These are phyloP conservation scores for Boletus barrowsii DNA, from an alignment of 768 basidiomycete genomes.

Conservation along the genomic window DNA sequence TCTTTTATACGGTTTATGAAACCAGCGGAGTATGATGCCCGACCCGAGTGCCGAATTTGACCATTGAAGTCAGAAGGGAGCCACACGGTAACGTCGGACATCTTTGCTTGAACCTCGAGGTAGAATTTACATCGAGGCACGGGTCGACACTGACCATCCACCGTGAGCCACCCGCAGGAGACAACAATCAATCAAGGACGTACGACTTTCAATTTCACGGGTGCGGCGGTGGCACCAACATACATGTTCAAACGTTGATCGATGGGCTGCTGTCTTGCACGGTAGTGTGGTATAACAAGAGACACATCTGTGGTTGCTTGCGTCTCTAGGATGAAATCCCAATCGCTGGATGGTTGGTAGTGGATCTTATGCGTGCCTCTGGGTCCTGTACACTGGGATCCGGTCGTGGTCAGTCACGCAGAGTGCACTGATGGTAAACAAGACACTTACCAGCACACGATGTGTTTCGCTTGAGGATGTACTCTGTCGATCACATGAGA, in stretches of 20 bases:
- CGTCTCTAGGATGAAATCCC: conserved; percentile 65
- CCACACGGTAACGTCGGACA: conserved; percentile 73
- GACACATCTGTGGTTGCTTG: conserved; percentile 57
- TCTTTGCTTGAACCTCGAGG: conserved; percentile 60
- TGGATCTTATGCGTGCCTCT: conserved; percentile 61
- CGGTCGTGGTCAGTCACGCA: conserved; percentile 1
- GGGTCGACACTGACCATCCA: conserved; percentile 50
- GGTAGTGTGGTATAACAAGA: conserved; percentile 74
- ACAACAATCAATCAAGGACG: conserved; percentile 28
- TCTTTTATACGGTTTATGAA: conserved; percentile 67
- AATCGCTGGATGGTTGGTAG: conserved; percentile 56
- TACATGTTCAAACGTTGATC: conserved; percentile 73
- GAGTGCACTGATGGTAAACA: background rate
- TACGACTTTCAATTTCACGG: conserved; percentile 72
- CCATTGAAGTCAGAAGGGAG: conserved; percentile 79
- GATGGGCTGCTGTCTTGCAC: conserved; percentile 68
- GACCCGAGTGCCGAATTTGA: conserved; percentile 53
- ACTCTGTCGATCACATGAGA: conserved; percentile 24
- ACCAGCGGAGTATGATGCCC: conserved; percentile 61
- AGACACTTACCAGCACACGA: conserved; percentile 11
- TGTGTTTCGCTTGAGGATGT: conserved; percentile 18
- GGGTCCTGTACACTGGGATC: conserved; percentile 28
- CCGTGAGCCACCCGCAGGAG: background rate
- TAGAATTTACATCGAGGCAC: conserved; percentile 53
- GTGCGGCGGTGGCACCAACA: conserved; percentile 47